These are phyloP conservation scores for Stropharia rugosoannulata DNA, from an alignment of 768 basidiomycete genomes.

Conservation along the genomic window DNA sequence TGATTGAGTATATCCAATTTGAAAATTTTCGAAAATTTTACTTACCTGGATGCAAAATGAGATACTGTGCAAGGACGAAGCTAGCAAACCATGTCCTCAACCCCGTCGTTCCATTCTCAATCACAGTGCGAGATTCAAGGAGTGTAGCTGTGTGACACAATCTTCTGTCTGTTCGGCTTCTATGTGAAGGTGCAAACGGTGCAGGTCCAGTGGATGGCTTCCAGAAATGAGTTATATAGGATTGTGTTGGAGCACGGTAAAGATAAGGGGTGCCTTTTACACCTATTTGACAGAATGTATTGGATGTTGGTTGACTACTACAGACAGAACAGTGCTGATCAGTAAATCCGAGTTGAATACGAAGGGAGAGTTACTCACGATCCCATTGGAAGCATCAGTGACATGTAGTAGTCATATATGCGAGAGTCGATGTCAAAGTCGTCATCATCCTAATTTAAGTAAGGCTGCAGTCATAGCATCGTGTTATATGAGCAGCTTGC, in stretches of 20 bases:
- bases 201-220: conserved; percentile 6
- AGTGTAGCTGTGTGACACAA: conserved; percentile 51
- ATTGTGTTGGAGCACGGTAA: conserved; percentile 43
- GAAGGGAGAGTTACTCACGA: conserved; percentile 23
- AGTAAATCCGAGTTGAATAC: not conserved
- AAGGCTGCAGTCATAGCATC: conserved; percentile 9
- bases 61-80: conserved; percentile 59
- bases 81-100: conserved; percentile 80
- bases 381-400: conserved; percentile 39
- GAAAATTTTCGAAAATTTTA: not conserved
- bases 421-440: conserved; percentile 59
- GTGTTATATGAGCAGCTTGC: conserved; percentile 31
- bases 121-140: conserved; percentile 69
- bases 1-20: not conserved
- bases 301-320: conserved; percentile 18
- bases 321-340: no score
- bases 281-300: conserved; percentile 23
- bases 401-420: conserved; percentile 63
- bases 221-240: conserved; percentile 74
- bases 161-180: conserved; percentile 17
- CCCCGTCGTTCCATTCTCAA: conserved; percentile 79
- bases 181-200: not conserved
- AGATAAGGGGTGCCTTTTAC: conserved; percentile 24
- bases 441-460: conserved; percentile 32
- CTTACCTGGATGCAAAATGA: conserved; percentile 57